Conservation (phyloP, 2,329 filamentous ascomycete species). For the Penicillium freii region DNA sequence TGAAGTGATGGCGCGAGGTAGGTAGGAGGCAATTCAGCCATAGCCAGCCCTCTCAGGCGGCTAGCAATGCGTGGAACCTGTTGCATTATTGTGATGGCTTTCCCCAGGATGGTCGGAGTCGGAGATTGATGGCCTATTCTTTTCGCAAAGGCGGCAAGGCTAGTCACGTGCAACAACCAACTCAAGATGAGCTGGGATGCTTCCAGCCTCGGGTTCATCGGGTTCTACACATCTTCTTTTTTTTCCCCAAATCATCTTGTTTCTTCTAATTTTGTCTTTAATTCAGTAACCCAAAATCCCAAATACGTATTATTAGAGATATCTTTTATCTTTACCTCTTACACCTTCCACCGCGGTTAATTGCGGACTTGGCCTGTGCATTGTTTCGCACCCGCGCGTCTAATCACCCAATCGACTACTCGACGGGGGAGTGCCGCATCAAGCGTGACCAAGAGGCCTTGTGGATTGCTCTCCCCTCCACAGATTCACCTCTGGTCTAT, state of each 20-base stretch:
- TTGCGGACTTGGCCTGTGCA: slow-evolving; percentile 9
- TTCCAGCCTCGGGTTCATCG: background rate
- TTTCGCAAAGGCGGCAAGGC: slow-evolving; percentile 24
- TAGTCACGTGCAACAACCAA: slow-evolving; percentile 24
- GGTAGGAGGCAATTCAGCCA: slow-evolving; percentile 43
- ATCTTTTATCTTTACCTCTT: background rate
- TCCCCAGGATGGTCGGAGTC: slow-evolving; percentile 12
- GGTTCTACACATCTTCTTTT: background rate
- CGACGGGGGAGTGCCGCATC: slow-evolving; percentile 29
- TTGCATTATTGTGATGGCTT: slow-evolving; percentile 36
- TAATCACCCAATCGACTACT: slow-evolving; percentile 27
- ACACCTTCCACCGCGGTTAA: background rate
- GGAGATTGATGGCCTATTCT: slow-evolving; percentile 17
- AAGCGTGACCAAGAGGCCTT: slow-evolving; percentile 19
- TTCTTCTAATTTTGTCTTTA: background rate
- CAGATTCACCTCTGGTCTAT: slow-evolving; percentile 9
- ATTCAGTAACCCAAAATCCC: background rate
- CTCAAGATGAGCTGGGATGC: background rate
- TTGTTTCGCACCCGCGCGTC: slow-evolving; percentile 20
- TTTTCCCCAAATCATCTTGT: background rate
- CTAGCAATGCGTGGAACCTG: slow-evolving; percentile 31
- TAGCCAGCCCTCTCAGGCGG: slow-evolving; percentile 34
- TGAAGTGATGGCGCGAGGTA: slow-evolving; percentile 46
- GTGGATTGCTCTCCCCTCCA: slow-evolving; percentile 21
- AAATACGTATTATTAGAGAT: background rate